Conservation (phyloP, 305 asterid species). For the Rubia tinctorum region DNA sequence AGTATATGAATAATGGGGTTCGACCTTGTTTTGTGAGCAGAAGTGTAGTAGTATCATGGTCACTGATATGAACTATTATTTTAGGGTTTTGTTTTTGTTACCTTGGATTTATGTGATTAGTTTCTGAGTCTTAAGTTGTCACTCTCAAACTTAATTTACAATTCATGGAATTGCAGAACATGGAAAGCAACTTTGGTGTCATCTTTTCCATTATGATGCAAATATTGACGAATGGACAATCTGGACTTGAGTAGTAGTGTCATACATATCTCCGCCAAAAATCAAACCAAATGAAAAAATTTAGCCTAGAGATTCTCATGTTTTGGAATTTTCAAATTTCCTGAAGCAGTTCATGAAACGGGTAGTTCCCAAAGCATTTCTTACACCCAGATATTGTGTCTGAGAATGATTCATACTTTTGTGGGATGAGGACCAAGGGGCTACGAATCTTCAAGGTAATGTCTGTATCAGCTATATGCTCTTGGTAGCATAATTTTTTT, state of each 20-base stretch:
- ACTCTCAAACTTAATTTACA: background rate
- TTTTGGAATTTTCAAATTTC: background rate
- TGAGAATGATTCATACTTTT: conserved; percentile 73
- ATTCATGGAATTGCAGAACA: conserved; percentile 48
- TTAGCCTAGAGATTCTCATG: background rate
- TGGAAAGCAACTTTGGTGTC: conserved; percentile 56
- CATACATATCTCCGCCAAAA: conserved; percentile 62
- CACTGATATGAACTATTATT: too few species aligned
- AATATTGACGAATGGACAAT: conserved; percentile 70
- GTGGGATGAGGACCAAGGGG: conserved; percentile 94
- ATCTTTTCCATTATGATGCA: conserved; percentile 93
- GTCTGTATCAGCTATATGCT: background rate
- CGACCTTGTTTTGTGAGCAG: too few species aligned
- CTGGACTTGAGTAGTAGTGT: conserved; percentile 62
- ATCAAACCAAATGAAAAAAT: conserved; percentile 76
- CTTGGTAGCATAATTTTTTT: background rate
- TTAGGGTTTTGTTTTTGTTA: too few species aligned
- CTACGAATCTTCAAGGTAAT: conserved; percentile 69
- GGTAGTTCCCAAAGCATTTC: conserved; percentile 98
- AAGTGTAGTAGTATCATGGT: too few species aligned
- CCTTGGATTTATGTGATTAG: background rate
- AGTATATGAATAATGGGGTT: too few species aligned
- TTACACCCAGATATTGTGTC: conserved; percentile 91
- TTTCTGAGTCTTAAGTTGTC: background rate
- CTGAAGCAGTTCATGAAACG: conserved; percentile 20